Base-by-base conservation (phyloP, 441 rosid genomes). In the Gossypium laxum region DNA sequence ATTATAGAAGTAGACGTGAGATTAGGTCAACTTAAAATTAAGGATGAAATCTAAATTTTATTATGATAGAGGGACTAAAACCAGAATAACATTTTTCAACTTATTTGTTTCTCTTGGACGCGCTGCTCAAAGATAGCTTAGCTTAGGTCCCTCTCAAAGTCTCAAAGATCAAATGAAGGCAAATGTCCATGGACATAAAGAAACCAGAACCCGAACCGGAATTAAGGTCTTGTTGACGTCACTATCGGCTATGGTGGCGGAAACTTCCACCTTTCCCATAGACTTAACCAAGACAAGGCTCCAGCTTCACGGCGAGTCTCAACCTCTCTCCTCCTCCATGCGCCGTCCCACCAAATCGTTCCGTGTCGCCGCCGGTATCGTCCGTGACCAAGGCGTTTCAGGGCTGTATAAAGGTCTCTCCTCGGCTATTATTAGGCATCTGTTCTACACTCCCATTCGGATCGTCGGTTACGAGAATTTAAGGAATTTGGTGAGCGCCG, bases 261-360 rank as follows among this genome's bases (percentile, higher is more conserved):
- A 90, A 77, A 79, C 91, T 5, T 84, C 82, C 5, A 90, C 96
- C 1, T 92, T 90, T 76, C 96, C 98, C 14, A 81, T 87, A 32
- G 98, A 90, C 79, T 83, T 90, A 18, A 87, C 87, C 5, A 92
- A 92, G 85, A 92, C 96, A 1, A 84, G 95, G 76, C 88, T 90
- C 72, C 98, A 92, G 84, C 91, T 92, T 47, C 90, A 83, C 73
- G 86, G 88, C 58, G 80, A 82, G 82, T 71, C 81, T 22, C 64
- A 70, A 21, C 47, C 79, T 56, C 67, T 77, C 60, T 48, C 78
- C 52, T 51, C 75, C 65, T 4, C 56, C 55, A 0, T 22, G 7
- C 50, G 77, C 63, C 79, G 83, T 48, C 72, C 81, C 54, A 68
- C 84, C 78, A 88, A 83, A 58, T 89, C 91, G 0, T 78, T 85